Evolutionary conservation across 768 basidiomycete species (phyloP), one percentile per base, ranked within the genome.

Genomic region (Calocybe gangraenosa): DNA sequence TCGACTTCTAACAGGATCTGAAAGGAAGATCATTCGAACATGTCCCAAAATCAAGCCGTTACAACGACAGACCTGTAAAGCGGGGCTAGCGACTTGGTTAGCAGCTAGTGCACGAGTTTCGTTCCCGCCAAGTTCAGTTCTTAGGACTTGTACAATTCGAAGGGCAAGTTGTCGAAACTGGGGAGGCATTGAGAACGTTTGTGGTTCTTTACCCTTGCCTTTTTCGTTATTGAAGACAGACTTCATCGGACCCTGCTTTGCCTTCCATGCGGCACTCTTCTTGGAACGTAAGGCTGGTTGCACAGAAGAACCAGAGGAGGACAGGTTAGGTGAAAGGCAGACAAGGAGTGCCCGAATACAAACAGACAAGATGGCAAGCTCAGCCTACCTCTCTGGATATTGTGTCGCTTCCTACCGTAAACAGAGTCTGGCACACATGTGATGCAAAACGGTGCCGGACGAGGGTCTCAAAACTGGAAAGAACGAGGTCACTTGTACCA

Each of bases 351-450:
- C 80, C 30, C 94, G 84, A 37, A 95, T 89, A 54, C 97, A 94
- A 28, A 86, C 92, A 56, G 92, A 95, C 23, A 87, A 93, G 68
- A 3, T 65, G 62, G 0, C 84, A 81, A 19, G 10, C n/a, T 17
- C 30, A 34, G 32, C 47, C 20, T 50, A 85, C 87, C 75, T 91
- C 89, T 60, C 88, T 71, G 19, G 76, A 68, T 35, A 89, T 64
- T 0, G 87, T 87, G 35, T 81, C 74, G 21, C 57, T 58, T 5
- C 81, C 78, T 18, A 90, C 78, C 1, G 74, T 75, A 52, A 97
- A 74, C 51, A 96, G 66, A 1, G 92, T 97, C 63, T 97, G 92
- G 55, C 87, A 87, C 6, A 96, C 94, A 78, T 97, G 94, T 19
- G 93, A 95, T 13, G 87, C 92, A 69, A 96, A 98, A 21, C 93